Conservation (phyloP, 2,329 filamentous ascomycete species). For the Exophiala sp. region DNA sequence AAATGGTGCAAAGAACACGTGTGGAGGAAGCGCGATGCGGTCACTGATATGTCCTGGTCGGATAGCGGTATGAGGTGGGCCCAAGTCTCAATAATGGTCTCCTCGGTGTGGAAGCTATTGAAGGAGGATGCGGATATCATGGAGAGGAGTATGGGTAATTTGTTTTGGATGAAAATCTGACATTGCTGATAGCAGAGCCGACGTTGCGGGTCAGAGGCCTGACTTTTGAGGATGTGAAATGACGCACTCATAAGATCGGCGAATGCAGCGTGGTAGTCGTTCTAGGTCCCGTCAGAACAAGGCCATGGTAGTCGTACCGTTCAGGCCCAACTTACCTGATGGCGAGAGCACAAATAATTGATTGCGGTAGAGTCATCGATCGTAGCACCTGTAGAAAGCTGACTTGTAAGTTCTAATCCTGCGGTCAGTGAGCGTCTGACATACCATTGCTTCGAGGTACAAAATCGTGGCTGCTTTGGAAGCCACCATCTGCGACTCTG, state of each 20-base stretch:
- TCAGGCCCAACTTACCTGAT: slow-evolving; percentile 44
- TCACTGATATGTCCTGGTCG: slow-evolving; percentile 59
- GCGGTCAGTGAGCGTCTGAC: slow-evolving; percentile 27
- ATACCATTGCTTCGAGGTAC: slow-evolving; percentile 73
- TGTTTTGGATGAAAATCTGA: slow-evolving; percentile 79
- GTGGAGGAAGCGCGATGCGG: slow-evolving; percentile 78
- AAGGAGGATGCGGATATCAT: slow-evolving; percentile 54
- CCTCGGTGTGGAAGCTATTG: slow-evolving; percentile 54
- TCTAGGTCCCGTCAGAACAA: slow-evolving; percentile 41
- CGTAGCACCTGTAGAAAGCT: slow-evolving; percentile 76
- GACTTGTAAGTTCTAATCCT: slow-evolving; percentile 33
- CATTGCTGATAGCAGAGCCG: slow-evolving; percentile 54
- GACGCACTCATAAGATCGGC: slow-evolving; percentile 80
- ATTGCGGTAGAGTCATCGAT: slow-evolving; percentile 75
- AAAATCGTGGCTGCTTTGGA: slow-evolving; percentile 78
- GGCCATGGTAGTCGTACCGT: slow-evolving; percentile 41
- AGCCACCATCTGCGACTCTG: slow-evolving; percentile 65
- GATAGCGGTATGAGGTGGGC: slow-evolving; percentile 58
- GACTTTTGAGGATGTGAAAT: slow-evolving; percentile 77
- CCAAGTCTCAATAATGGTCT: slow-evolving; percentile 62
- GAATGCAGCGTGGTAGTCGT: slow-evolving; percentile 68
- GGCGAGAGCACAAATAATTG: slow-evolving; percentile 76
- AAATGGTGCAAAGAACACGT: slow-evolving; percentile 82
- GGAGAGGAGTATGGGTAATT: slow-evolving; percentile 57
- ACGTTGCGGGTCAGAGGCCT: slow-evolving; percentile 47